Base-by-base conservation (phyloP, 2,329 filamentous ascomycete species). In the Colletotrichum sp. region DNA sequence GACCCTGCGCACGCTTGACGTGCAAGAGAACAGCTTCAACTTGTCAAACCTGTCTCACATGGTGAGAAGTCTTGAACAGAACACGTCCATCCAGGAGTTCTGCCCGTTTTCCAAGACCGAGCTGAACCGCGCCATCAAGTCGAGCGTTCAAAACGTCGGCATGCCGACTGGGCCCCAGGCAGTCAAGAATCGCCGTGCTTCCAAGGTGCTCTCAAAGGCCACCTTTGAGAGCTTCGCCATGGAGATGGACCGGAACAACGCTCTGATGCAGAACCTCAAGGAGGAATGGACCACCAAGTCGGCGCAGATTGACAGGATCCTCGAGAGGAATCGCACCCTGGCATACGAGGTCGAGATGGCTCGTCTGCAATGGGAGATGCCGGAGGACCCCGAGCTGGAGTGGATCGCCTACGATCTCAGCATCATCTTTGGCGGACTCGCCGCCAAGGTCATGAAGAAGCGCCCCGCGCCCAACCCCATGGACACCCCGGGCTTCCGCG, bases 1-100 rank as follows among this genome's bases (percentile, higher is more conserved):
- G 75, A 86, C 86, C 0, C 84, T 92, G 5, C 85, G 85, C 32
- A 89, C 89, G 70, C 82, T 92, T 19, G 90, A 92, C 79, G 90
- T 89, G 78, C 87, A 89, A 55, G 87, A 88, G 77, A 92, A 91
- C 76, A 87, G 87, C 69, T 89, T 91, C 78, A 90, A 89, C 77
- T 82, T 90, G 44, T 89, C 89, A 27, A 88, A 88, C 77, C 84
- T 89, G 69, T 84, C 86, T 36, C 88, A 88, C 79, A 80, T 90
- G 30, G 84, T 88, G 25, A 85, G 85, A 77, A 86, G 86, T 67
- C 80, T 90, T 32, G 83, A 84, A 70, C 80, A 83, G 36, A 89
- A 88, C 79, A 80, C 77, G 8, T 85, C 84, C 13, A 85, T 90
- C n/a, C 81, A 86, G 49, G 84, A 86, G 55, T 89, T 88, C 65